Conservation (phyloP, 2,329 filamentous ascomycete genomes). For the Coniochaeta pulveracea region DNA sequence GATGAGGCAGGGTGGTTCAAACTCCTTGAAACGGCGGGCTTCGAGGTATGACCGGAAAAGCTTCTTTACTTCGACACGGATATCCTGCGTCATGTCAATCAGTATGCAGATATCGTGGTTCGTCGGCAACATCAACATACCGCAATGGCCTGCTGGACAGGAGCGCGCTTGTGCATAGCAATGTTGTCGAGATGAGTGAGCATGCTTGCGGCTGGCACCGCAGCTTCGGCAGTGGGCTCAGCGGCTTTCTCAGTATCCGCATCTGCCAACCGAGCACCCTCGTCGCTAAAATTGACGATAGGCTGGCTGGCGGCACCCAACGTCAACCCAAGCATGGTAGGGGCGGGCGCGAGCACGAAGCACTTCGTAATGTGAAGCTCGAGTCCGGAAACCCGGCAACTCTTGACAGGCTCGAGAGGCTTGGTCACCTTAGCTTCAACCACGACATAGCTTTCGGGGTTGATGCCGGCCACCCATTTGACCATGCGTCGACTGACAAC, state of each 20-base stretch:
- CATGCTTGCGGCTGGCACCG: conserved; percentile 63
- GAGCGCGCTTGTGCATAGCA: conserved; percentile 82
- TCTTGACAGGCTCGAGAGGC: conserved; percentile 80
- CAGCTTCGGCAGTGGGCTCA: conserved; percentile 23
- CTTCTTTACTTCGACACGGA: conserved; percentile 29
- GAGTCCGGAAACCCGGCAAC: conserved; percentile 64
- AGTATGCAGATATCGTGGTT: neutral
- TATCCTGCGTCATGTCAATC: conserved; percentile 16
- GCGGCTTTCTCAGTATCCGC: conserved; percentile 20
- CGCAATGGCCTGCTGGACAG: conserved; percentile 78
- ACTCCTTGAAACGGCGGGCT: conserved; percentile 63
- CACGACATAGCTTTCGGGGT: conserved; percentile 69
- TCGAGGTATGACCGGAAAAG: conserved; percentile 52
- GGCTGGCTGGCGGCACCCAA: conserved; percentile 42
- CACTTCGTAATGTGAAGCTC: conserved; percentile 86
- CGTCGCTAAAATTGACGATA: conserved; percentile 48
- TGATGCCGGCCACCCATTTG: conserved; percentile 71
- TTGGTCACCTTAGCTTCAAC: conserved; percentile 74
- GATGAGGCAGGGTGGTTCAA: conserved; percentile 83
- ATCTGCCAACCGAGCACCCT: conserved; percentile 27
- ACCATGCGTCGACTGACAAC: conserved; percentile 78
- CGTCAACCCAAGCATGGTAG: conserved; percentile 45
- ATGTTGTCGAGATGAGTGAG: conserved; percentile 83
- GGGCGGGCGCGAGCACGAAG: conserved; percentile 60
- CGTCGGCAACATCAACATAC: neutral